A percentile compares a stretch with the other conserved stretches of the same genome.
phyloP scores from a whole-genome alignment of 768 basidiomycete species.

The Podaxis sp. region DNA sequence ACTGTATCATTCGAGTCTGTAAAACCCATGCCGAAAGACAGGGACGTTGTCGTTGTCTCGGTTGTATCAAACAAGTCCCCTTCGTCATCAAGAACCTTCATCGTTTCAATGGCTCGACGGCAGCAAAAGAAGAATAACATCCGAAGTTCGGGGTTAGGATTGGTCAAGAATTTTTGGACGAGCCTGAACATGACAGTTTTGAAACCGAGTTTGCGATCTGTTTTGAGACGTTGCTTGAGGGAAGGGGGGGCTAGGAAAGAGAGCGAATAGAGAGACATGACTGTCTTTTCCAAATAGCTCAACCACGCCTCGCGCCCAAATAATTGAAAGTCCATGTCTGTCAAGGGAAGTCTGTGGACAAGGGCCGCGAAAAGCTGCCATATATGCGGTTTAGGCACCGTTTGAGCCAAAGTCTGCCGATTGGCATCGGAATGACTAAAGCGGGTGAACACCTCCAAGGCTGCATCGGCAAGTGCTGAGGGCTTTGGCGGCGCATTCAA shows the following conservation, averaged over 20 bases:
- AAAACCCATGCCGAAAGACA: conserved; percentile 85
- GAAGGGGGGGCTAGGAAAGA: conserved; percentile 77
- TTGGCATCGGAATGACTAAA: conserved; percentile 75
- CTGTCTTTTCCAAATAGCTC: conserved; percentile 71
- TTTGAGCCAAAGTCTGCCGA: conserved; percentile 62
- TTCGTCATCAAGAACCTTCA: conserved; percentile 75
- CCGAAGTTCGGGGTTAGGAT: conserved; percentile 47
- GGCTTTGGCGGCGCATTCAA: conserved; percentile 42
- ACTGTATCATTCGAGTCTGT: conserved; percentile 65
- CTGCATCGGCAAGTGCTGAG: conserved; percentile 61
- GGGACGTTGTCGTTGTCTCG: conserved; percentile 51
- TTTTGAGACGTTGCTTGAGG: conserved; percentile 67
- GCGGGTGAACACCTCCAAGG: conserved; percentile 83
- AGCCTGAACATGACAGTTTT: conserved; percentile 67
- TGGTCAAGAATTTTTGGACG: conserved; percentile 57
- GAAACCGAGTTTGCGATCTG: conserved; percentile 63
- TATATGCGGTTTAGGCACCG: conserved; percentile 54
- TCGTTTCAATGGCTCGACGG: conserved; percentile 67
- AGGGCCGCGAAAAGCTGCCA: conserved; percentile 64
- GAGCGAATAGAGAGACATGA: conserved; percentile 83
- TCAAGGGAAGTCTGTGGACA: conserved; percentile 79
- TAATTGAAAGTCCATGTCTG: conserved; percentile 69
- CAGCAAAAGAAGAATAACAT: conserved; percentile 48
- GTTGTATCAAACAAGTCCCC: conserved; percentile 74
- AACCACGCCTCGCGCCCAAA: conserved; percentile 65